phyloP scores from a whole-genome alignment of 192 early-diverging fungal genomes.

The Phlyctochytrium arcticum region DNA sequence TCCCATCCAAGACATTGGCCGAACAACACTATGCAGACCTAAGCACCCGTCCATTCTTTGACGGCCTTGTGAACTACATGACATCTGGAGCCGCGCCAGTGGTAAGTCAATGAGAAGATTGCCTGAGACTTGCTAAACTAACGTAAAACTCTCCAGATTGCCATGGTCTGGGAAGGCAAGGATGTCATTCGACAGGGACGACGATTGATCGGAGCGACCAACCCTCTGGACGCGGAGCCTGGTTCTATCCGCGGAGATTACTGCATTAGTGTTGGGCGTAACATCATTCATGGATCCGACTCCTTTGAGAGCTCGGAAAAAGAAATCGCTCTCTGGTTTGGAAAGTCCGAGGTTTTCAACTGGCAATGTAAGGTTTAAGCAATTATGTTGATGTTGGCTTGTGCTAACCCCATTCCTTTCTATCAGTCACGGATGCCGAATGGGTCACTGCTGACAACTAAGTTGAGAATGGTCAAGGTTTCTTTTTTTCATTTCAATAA shows the following conservation, averaged over 20 bases:
- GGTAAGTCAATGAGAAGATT: no score
- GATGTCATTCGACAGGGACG: slow-evolving; percentile 81
- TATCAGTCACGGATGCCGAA: slow-evolving; percentile 50
- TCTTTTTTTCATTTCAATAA: no score
- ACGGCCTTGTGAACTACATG: slow-evolving; percentile 88
- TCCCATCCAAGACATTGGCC: slow-evolving; percentile 58
- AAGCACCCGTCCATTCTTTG: slow-evolving; percentile 82
- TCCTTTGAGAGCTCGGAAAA: slow-evolving; percentile 74
- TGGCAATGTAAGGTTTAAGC: slow-evolving; percentile 33
- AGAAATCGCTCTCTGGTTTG: slow-evolving; percentile 54
- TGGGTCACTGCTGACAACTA: slow-evolving; percentile 72
- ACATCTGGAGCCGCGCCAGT: slow-evolving; percentile 83
- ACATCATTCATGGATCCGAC: slow-evolving; percentile 87
- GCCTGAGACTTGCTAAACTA: no score
- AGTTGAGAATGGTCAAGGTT: no score
- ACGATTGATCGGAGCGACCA: slow-evolving; percentile 86
- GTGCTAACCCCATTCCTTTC: neutral
- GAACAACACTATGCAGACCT: slow-evolving; percentile 87
- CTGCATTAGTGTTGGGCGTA: slow-evolving; percentile 49
- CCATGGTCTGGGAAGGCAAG: slow-evolving; percentile 24
- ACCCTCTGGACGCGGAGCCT: slow-evolving; percentile 75
- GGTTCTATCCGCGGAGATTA: slow-evolving; percentile 89
- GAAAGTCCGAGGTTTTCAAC: slow-evolving; percentile 53
- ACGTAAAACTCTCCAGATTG: no score
- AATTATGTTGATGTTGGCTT: neutral